A percentile compares a stretch with the other conserved stretches of the same genome.
phyloP scores from a whole-genome alignment of 1,284 basidiomycete species.

The Melampsora larici-populina region DNA sequence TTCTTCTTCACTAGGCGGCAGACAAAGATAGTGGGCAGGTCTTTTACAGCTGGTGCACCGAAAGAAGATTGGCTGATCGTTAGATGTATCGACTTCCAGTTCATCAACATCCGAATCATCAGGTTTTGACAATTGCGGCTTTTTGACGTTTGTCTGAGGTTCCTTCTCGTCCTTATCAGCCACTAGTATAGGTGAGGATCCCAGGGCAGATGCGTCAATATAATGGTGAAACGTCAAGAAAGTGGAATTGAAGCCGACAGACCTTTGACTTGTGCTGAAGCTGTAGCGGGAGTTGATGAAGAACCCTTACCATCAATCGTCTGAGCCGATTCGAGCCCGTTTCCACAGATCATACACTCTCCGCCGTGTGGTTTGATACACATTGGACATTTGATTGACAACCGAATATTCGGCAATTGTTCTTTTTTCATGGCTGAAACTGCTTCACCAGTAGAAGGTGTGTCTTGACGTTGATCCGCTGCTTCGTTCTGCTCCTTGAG shows the following conservation, averaged over 20 bases:
- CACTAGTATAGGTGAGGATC: neutral
- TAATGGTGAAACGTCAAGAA: neutral
- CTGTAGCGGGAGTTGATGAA: neutral
- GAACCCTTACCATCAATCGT: neutral
- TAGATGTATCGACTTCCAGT: neutral
- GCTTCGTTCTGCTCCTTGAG: neutral
- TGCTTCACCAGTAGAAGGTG: neutral
- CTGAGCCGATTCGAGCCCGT: neutral
- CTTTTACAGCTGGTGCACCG: constrained; percentile 76
- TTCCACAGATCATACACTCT: constrained; percentile 33
- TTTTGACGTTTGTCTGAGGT: neutral
- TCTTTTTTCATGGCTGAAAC: constrained; percentile 35
- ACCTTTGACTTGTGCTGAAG: neutral
- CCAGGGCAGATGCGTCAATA: neutral
- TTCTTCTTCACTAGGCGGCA: constrained; percentile 54
- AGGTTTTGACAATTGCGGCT: neutral
- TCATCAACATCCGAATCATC: neutral
- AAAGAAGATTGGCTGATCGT: constrained; percentile 61
- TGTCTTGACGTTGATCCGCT: neutral
- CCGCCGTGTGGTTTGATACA: constrained; percentile 33
- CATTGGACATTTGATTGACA: constrained; percentile 39
- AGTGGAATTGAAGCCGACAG: neutral
- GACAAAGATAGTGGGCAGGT: constrained; percentile 69
- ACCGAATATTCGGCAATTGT: constrained; percentile 30
- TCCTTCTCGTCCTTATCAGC: neutral